Percentiles rank a stretch among this genome's conserved stretches.
These are phyloP conservation scores for Stagonosporopsis rhizophila DNA, from an alignment of 2,329 filamentous ascomycete genomes.

Conservation along the genomic window DNA sequence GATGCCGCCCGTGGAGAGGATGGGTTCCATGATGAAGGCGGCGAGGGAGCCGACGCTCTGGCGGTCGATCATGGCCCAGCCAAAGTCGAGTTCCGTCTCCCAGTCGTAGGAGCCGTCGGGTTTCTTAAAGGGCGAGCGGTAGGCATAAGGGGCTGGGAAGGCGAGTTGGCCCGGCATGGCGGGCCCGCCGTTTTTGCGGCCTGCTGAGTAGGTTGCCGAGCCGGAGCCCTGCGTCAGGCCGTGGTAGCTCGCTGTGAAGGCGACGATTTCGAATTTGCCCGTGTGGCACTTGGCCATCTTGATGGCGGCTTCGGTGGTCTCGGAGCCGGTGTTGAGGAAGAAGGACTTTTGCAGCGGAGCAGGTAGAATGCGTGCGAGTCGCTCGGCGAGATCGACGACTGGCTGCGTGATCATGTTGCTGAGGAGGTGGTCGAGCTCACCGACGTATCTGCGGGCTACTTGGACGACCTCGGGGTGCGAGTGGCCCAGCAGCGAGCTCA, in stretches of 20 bases:
- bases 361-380: conserved; percentile 59
- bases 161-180: conserved; percentile 63
- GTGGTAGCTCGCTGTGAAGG: conserved; percentile 63
- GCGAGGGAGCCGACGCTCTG: conserved; percentile 68
- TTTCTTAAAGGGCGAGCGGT: conserved; percentile 67
- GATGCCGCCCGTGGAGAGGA: conserved; percentile 67
- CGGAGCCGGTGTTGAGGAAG: conserved; percentile 64
- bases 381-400: conserved; percentile 62
- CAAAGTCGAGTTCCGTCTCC: conserved; percentile 69
- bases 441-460: conserved; percentile 58
- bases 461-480: conserved; percentile 65
- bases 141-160: conserved; percentile 67
- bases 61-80: conserved; percentile 66
- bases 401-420: conserved; percentile 66
- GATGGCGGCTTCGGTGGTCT: conserved; percentile 62
- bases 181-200: conserved; percentile 57
- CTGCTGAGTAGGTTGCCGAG: conserved; percentile 61
- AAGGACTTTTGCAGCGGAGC: conserved; percentile 61
- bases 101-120: conserved; percentile 69
- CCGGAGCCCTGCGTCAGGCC: conserved; percentile 60
- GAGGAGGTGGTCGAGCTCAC: conserved; percentile 65
- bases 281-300: conserved; percentile 67
- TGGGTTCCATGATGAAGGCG: conserved; percentile 68
- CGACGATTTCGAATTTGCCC: conserved; percentile 67
- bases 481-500: conserved; percentile 62